Percentiles rank a stretch among this genome's conserved stretches.
Conservation (phyloP, 108 stramenopile genomes). For the Pseudonitzschia delicatissima region DNA sequence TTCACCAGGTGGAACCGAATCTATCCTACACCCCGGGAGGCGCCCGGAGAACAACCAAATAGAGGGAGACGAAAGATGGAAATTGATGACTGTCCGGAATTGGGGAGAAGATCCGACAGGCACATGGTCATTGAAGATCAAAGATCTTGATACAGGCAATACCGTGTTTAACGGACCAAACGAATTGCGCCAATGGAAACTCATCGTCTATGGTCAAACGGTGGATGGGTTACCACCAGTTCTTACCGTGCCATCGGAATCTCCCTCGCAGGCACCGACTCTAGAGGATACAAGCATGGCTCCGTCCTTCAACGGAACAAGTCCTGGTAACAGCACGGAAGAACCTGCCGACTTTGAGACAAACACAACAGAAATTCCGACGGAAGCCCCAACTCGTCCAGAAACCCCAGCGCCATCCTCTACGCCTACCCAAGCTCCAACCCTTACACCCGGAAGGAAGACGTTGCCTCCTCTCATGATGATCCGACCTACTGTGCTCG, state of each 20-base stretch:
- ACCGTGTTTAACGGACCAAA: neutral
- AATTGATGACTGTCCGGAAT: conserved; percentile 40
- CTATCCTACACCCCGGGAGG: conserved; percentile 27
- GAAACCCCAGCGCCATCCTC: neutral
- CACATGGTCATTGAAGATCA: conserved; percentile 26
- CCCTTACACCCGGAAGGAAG: neutral
- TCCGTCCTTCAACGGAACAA: no score
- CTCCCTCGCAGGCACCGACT: neutral
- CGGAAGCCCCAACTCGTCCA: neutral
- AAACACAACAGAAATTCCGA: no score
- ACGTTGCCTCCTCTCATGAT: no score
- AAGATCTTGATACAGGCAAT: conserved; percentile 8
- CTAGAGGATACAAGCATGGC: neutral
- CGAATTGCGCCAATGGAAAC: neutral
- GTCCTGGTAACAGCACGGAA: no score
- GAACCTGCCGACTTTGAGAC: no score
- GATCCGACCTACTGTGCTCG: no score
- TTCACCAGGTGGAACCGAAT: conserved; percentile 34
- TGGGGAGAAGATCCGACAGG: conserved; percentile 43
- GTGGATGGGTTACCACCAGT: neutral
- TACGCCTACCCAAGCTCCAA: neutral
- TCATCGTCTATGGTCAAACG: neutral
- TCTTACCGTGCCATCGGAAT: neutral
- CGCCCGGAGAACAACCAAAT: conserved; percentile 24
- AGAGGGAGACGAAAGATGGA: conserved; percentile 29